Conservation (phyloP, 805 yeast species). For the Phaffomyces antillensis region DNA sequence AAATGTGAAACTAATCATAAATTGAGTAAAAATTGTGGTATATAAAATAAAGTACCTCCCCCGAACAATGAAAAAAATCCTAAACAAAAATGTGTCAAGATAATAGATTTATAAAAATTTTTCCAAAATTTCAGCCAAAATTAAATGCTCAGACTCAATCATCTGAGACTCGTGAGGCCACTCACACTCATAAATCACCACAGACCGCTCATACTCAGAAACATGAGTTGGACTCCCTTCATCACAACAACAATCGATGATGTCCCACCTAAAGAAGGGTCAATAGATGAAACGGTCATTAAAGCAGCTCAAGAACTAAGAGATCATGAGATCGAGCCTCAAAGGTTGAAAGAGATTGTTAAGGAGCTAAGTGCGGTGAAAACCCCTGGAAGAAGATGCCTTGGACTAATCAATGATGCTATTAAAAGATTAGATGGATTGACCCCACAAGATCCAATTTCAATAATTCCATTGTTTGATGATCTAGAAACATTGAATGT, state of each 20-base stretch:
- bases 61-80: no score
- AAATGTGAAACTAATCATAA: neutral
- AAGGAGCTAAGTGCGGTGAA: neutral
- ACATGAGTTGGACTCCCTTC: slow-evolving; percentile 10
- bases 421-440: slow-evolving; percentile 12
- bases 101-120: no score
- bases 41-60: no score
- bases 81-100: no score
- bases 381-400: neutral
- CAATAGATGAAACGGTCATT: slow-evolving; percentile 4
- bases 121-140: no score
- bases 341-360: slow-evolving; percentile 2
- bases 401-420: slow-evolving; percentile 11
- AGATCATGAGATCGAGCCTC: neutral
- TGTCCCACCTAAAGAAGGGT: neutral
- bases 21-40: no score
- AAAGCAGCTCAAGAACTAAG: slow-evolving; percentile 10
- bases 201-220: neutral
- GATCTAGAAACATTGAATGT: slow-evolving; percentile 6
- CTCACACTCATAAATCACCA: no score
- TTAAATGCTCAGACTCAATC: no score
- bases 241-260: slow-evolving; percentile 1
- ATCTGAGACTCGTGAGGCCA: no score
- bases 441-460: neutral
- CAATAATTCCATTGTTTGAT: slow-evolving; percentile 7